Evolutionary conservation across 2,329 filamentous ascomycete genomes (phyloP).

Genomic region (Trichoderma sp.): DNA sequence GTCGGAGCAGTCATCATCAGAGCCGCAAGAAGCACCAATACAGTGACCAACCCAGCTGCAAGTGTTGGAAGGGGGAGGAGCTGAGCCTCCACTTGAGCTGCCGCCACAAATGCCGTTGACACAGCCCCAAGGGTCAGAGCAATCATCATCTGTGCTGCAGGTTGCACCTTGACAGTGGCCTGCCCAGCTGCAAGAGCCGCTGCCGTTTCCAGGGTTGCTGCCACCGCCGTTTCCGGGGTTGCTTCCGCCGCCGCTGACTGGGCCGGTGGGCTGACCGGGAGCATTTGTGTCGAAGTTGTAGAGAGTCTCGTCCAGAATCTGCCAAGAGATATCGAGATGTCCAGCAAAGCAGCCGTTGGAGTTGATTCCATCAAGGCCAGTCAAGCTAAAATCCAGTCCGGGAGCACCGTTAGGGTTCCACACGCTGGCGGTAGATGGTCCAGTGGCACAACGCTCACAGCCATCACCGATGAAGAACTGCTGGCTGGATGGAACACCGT

Average conservation of each 20-base stretch:
- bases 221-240: background rate
- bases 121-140: background rate
- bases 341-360: conserved; percentile 19
- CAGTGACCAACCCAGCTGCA: conserved; percentile 1
- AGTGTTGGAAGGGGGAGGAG: background rate
- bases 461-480: conserved; percentile 23
- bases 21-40: background rate
- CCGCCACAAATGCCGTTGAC: background rate
- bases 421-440: conserved; percentile 3
- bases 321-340: conserved; percentile 19
- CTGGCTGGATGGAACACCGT: conserved; percentile 14
- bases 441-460: conserved; percentile 22
- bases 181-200: background rate
- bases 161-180: conserved; percentile 4
- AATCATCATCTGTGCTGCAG: background rate
- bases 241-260: background rate
- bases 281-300: conserved; percentile 21
- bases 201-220: background rate
- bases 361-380: conserved; percentile 8
- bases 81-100: background rate
- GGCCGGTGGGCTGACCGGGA: background rate
- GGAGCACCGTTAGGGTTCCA: conserved; percentile 22
- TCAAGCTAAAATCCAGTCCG: conserved; percentile 22
- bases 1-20: background rate
- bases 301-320: conserved; percentile 21